Percentiles rank a stretch among this genome's conserved stretches.
These are phyloP conservation scores for Penicillium frequentans DNA, from an alignment of 2,329 filamentous ascomycete species.

Conservation along the genomic window DNA sequence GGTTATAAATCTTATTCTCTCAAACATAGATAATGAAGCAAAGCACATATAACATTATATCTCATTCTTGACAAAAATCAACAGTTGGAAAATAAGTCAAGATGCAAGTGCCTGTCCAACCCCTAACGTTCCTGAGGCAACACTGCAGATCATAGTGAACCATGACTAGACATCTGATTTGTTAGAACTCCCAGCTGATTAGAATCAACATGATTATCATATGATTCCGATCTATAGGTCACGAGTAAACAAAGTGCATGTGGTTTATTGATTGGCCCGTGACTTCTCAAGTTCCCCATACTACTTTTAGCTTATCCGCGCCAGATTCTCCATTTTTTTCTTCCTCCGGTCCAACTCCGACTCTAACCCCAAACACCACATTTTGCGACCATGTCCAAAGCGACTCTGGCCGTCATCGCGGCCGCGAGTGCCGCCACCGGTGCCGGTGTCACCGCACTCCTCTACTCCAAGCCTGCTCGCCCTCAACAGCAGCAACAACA, in stretches of 20 bases:
- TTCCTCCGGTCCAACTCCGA: neutral
- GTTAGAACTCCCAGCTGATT: neutral
- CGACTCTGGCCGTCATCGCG: slow-evolving; percentile 72
- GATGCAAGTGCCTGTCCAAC: neutral
- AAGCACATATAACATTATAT: too few species aligned
- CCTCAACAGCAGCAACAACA: slow-evolving; percentile 25
- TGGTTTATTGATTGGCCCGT: slow-evolving; percentile 22
- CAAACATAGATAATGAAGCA: neutral
- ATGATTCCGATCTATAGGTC: neutral
- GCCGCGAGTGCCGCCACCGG: slow-evolving; percentile 74
- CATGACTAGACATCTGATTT: neutral
- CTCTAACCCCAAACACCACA: neutral
- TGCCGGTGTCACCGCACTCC: slow-evolving; percentile 68
- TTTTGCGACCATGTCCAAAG: slow-evolving; percentile 67
- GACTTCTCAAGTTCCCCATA: slow-evolving; percentile 10
- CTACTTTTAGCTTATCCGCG: slow-evolving; percentile 7
- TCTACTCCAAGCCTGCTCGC: slow-evolving; percentile 55
- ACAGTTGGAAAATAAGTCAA: neutral
- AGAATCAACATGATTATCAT: neutral
- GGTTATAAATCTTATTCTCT: neutral
- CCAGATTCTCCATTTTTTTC: neutral
- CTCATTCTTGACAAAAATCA: too few species aligned
- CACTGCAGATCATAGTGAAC: neutral
- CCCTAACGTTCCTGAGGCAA: neutral
- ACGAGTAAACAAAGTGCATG: slow-evolving; percentile 2